Percentiles rank a stretch among this genome's conserved stretches.
Evolutionary conservation across 176 grass and related monocot genomes (phyloP).

Genomic region (Secale cereale): DNA sequence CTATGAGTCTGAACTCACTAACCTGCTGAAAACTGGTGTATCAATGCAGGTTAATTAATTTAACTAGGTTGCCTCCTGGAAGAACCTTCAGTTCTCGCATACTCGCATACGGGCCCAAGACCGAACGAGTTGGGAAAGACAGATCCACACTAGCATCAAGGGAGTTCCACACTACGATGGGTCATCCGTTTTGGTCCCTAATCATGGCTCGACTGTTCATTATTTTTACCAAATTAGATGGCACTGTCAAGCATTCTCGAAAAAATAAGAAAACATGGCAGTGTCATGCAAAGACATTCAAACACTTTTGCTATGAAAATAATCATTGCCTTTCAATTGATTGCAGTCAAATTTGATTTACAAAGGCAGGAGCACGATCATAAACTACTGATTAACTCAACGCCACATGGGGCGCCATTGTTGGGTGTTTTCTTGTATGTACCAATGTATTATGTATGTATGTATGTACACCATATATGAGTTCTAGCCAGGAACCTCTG

Average conservation of each 20-base stretch:
- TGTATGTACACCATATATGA: not conserved
- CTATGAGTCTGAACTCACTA: not conserved
- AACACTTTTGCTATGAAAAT: not conserved
- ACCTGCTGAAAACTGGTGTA: not conserved
- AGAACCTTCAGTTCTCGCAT: not conserved
- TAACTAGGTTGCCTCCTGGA: not conserved
- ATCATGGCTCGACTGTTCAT: not conserved
- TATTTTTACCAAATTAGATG: not conserved
- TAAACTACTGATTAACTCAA: not conserved
- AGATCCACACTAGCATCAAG: not conserved
- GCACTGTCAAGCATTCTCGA: not conserved
- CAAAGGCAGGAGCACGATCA: not conserved
- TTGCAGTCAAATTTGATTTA: constrained; percentile 11
- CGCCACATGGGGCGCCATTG: not conserved
- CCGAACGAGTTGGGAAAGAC: not conserved
- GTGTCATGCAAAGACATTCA: not conserved
- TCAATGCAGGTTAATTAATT: constrained; percentile 19
- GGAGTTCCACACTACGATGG: not conserved
- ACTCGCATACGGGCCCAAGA: not conserved
- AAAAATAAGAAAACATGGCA: too few species aligned
- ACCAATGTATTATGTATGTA: not conserved
- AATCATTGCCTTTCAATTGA: constrained; percentile 25
- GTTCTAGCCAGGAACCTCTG: not conserved
- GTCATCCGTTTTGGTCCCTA: constrained; percentile 27
- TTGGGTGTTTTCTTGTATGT: not conserved